phyloP scores from a whole-genome alignment of 495 filamentous ascomycete genomes.

The Aspergillus haitiensis region DNA sequence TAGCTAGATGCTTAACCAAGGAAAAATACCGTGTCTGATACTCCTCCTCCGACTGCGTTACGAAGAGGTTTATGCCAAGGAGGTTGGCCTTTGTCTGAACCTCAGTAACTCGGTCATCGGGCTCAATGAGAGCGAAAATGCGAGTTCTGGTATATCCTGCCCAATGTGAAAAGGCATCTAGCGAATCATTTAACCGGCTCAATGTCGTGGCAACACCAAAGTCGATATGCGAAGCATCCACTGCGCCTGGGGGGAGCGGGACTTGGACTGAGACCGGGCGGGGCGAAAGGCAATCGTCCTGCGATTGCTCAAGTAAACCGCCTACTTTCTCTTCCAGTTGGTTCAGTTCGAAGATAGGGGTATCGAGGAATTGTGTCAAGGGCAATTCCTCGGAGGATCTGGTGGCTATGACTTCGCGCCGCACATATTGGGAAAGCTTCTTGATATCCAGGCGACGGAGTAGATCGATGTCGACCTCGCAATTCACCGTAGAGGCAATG shows the following conservation, averaged over 20 bases:
- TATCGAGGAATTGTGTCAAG: constrained; percentile 35
- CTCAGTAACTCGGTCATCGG: constrained; percentile 40
- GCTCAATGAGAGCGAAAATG: constrained; percentile 55
- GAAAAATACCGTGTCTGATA: constrained; percentile 61
- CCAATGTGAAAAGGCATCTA: constrained; percentile 62
- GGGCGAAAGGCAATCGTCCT: constrained; percentile 38
- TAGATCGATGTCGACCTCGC: constrained; percentile 36
- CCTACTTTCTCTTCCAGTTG: constrained; percentile 3
- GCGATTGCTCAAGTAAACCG: constrained; percentile 19
- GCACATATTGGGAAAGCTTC: constrained; percentile 41
- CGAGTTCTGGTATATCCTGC: constrained; percentile 54
- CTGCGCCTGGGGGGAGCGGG: constrained; percentile 30
- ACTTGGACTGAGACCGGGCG: constrained; percentile 38
- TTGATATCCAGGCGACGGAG: constrained; percentile 33
- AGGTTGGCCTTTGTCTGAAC: constrained; percentile 41
- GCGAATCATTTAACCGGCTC: constrained; percentile 54
- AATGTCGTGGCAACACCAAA: constrained; percentile 64
- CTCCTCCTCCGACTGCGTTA: constrained; percentile 51
- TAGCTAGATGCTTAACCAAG: constrained; percentile 52
- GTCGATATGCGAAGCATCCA: constrained; percentile 54
- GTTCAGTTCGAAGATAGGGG: constrained; percentile 33
- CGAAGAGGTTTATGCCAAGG: constrained; percentile 51
- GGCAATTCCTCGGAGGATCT: constrained; percentile 33
- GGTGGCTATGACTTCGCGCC: constrained; percentile 42
- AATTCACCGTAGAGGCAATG: constrained; percentile 33